Evolutionary conservation across 1,284 basidiomycete species (phyloP).

Genomic region (Marasmius oreades): DNA sequence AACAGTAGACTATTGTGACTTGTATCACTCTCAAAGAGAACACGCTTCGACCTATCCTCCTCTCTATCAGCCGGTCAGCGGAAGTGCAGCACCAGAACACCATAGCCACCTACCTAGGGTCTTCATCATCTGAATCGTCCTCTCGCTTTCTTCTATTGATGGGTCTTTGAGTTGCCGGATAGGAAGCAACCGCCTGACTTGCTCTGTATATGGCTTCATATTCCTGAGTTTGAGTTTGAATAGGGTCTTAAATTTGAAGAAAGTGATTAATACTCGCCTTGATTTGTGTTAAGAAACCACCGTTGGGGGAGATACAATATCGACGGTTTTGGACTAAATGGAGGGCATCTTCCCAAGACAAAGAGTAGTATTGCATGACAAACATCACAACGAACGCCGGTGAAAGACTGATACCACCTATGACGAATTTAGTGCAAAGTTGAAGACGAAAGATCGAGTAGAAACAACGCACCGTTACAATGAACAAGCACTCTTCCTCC

Average conservation of each 20-base stretch:
- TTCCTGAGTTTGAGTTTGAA: slow-evolving; percentile 46
- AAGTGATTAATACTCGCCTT: slow-evolving; percentile 47
- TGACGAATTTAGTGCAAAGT: neutral
- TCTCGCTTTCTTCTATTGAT: slow-evolving; percentile 61
- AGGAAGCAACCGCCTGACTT: slow-evolving; percentile 57
- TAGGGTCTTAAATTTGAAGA: slow-evolving; percentile 4
- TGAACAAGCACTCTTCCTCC: slow-evolving; percentile 85
- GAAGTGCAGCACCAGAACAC: neutral
- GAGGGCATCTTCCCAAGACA: slow-evolving; percentile 82
- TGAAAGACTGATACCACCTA: slow-evolving; percentile 84
- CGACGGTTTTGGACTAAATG: slow-evolving; percentile 85
- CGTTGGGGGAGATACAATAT: slow-evolving; percentile 88
- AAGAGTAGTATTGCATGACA: slow-evolving; percentile 79
- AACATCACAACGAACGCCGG: slow-evolving; percentile 91
- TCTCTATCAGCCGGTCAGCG: slow-evolving; percentile 28
- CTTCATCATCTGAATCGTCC: slow-evolving; percentile 61
- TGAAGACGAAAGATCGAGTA: neutral
- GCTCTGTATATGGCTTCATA: slow-evolving; percentile 89
- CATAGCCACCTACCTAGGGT: slow-evolving; percentile 36
- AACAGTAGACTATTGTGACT: slow-evolving; percentile 21
- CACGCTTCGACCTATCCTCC: slow-evolving; percentile 49
- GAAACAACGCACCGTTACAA: slow-evolving; percentile 70
- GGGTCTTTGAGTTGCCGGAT: slow-evolving; percentile 41
- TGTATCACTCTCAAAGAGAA: slow-evolving; percentile 27
- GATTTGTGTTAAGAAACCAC: slow-evolving; percentile 83